phyloP scores from a whole-genome alignment of 768 basidiomycete genomes.

The Tephrocybe sp. region DNA sequence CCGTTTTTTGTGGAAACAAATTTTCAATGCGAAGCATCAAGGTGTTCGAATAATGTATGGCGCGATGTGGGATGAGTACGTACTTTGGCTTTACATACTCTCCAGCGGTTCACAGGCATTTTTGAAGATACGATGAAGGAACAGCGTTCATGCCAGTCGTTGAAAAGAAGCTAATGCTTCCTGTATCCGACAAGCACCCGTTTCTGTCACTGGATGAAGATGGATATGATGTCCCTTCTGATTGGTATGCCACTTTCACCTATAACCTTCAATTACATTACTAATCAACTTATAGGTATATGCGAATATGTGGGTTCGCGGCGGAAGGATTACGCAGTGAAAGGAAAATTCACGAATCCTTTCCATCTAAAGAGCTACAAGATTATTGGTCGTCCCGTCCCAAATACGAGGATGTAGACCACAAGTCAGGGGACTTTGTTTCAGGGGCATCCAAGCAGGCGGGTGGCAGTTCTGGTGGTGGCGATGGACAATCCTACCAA shows the following conservation, averaged over 20 bases:
- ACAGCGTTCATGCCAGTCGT: constrained; percentile 81
- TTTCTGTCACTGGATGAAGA: constrained; percentile 80
- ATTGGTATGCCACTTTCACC: constrained; percentile 57
- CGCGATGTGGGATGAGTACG: constrained; percentile 88
- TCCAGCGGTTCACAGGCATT: constrained; percentile 4
- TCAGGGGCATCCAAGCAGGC: constrained; percentile 23
- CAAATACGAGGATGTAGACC: constrained; percentile 46
- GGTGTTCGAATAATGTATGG: constrained; percentile 72
- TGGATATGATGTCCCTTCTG: constrained; percentile 72
- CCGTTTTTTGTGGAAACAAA: constrained; percentile 76
- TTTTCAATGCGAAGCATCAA: constrained; percentile 63
- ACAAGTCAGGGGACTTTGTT: constrained; percentile 27
- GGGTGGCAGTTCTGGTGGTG: constrained; percentile 13
- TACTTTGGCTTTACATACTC: constrained; percentile 15
- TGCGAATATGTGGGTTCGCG: constrained; percentile 75
- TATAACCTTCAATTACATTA: background rate
- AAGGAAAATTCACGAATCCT: constrained; percentile 58
- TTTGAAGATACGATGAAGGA: constrained; percentile 77
- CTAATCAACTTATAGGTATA: constrained; percentile 50
- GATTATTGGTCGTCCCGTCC: constrained; percentile 75
- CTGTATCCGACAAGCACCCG: constrained; percentile 54
- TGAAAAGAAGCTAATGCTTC: constrained; percentile 55
- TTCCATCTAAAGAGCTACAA: constrained; percentile 70
- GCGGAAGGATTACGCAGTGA: constrained; percentile 68
- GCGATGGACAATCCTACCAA: constrained; percentile 36